phyloP scores from a whole-genome alignment of 345 rosid species.

The Eucalyptus rudis region DNA sequence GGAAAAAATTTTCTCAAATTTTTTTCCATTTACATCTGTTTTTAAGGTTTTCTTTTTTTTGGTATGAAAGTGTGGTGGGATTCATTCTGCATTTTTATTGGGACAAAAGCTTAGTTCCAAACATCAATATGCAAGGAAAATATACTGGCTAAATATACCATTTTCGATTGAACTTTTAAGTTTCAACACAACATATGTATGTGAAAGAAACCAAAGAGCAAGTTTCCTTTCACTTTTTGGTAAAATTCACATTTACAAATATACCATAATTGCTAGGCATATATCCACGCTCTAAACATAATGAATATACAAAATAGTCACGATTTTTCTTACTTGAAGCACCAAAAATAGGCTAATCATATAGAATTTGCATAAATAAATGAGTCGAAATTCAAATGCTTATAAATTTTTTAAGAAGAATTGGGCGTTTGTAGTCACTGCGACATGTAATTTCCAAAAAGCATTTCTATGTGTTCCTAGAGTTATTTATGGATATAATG shows the following conservation, averaged over 20 bases:
- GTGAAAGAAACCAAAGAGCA: neutral
- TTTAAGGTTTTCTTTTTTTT: neutral
- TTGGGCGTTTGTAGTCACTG: too few species aligned
- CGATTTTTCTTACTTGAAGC: neutral
- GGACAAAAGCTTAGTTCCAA: neutral
- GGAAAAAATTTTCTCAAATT: rapidly evolving
- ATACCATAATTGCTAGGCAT: neutral
- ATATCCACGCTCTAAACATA: neutral
- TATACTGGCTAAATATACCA: neutral
- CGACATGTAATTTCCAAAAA: too few species aligned
- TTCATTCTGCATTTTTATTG: neutral
- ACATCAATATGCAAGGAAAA: neutral
- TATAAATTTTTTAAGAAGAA: too few species aligned
- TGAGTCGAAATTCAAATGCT: too few species aligned
- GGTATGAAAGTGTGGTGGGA: neutral
- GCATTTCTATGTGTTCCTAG: too few species aligned
- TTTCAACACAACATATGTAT: neutral
- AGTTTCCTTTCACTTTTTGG: neutral
- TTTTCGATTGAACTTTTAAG: neutral
- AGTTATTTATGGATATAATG: too few species aligned
- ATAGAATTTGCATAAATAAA: too few species aligned
- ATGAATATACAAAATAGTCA: neutral
- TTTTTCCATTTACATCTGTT: neutral
- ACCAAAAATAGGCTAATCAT: too few species aligned
- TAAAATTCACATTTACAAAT: neutral